Evolutionary conservation across 2,329 filamentous ascomycete genomes (phyloP), one percentile per base, ranked within the genome.

Genomic region (Colletotrichum orchidophilum): DNA sequence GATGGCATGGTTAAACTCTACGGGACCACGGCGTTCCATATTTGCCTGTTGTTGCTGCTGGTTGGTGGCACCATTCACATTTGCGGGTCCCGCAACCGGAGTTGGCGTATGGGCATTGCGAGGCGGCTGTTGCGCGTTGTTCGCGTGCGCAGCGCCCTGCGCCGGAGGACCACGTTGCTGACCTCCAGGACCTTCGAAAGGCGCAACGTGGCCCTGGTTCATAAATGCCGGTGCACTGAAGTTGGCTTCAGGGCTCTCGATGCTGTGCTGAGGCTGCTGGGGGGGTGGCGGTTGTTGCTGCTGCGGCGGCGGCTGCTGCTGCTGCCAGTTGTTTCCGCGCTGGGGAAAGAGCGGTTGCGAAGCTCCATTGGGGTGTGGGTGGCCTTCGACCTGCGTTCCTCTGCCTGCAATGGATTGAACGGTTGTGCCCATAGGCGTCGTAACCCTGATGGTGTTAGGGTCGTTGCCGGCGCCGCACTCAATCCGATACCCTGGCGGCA

Each of bases 1-100:
- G 74, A 99, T 99, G 0, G 96, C 96, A 83, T 99, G 96, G 80
- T 99, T 99, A 82, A 99, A 99, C 79, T 99, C 96, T 21, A 99
- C 96, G 1, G 96, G 96, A 0, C 95, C 96, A 66, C 95, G 91
- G 79, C 96, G 97, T 81, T 97, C 95, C 79, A 94, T 83, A 82
- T 88, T 83, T 81, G 88, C 83, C 82, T 92, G 69, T 29, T 67
- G 64, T 60, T 69, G 64, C 55, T 70, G 67, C 82, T 89, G 83
- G 75, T 85, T 83, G 26, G 86, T 87, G 72, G 87, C 86, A 54
- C 90, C 90, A 76, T 92, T 94, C 68, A 92, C 79, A 35, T 84
- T 87, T 73, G 88, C 88, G 72, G 90, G 87, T 52, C 86, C 85
- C 21, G 82, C 82, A 35, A 82, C 81, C 15, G 89, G 89, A n/a